phyloP scores from a whole-genome alignment of 768 basidiomycete genomes.

The Cantharellus anzutake region DNA sequence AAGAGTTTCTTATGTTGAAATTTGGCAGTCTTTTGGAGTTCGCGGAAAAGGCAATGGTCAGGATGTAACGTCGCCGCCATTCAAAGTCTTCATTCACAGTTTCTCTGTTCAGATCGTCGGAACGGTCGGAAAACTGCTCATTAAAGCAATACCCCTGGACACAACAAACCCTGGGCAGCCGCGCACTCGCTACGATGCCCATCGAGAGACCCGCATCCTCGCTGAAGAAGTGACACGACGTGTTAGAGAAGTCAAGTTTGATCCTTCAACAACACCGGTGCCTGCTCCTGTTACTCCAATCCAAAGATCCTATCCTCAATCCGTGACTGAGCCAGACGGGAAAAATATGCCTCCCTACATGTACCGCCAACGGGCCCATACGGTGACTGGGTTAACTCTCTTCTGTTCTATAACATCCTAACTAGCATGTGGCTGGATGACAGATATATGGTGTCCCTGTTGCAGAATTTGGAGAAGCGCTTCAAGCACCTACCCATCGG shows the following conservation, averaged over 20 bases:
- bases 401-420: too few species aligned
- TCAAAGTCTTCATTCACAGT: not conserved
- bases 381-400: too few species aligned
- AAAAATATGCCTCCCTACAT: too few species aligned
- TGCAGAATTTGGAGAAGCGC: not conserved
- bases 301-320: too few species aligned
- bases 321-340: too few species aligned
- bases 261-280: not conserved
- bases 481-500: too few species aligned
- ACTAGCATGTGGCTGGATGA: not conserved
- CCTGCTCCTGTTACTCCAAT: not conserved
- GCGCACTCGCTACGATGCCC: constrained; percentile 40
- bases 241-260: not conserved
- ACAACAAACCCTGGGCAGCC: constrained; percentile 61
- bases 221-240: not conserved
- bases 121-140: constrained; percentile 28
- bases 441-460: not conserved
- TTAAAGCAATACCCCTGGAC: constrained; percentile 66
- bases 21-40: constrained; percentile 75
- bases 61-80: constrained; percentile 6
- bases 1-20: constrained; percentile 60
- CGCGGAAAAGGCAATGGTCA: constrained; percentile 53
- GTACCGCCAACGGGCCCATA: too few species aligned
- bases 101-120: constrained; percentile 24
- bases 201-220: not conserved